phyloP scores from a whole-genome alignment of 1,284 basidiomycete species.

The Ceraceosorus guamensis region DNA sequence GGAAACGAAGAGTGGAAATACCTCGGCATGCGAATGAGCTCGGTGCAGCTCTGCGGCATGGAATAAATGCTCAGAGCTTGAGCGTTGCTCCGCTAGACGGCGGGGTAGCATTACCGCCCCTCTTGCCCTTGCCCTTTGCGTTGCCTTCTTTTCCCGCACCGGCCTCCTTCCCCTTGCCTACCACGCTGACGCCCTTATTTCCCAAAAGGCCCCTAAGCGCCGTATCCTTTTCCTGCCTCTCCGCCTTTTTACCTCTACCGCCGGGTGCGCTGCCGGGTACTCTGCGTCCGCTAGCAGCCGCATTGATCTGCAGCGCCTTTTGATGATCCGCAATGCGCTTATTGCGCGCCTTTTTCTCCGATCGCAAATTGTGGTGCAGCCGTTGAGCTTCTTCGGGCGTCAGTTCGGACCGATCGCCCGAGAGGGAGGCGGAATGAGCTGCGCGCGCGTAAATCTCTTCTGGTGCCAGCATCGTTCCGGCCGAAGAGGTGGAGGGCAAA shows the following conservation, averaged over 20 bases:
- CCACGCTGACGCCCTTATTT: slow-evolving; percentile 10
- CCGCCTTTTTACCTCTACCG: background rate
- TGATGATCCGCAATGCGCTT: slow-evolving; percentile 57
- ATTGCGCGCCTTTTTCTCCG: slow-evolving; percentile 63
- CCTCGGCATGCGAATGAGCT: too few species aligned
- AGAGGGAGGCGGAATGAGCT: slow-evolving; percentile 25
- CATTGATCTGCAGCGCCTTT: slow-evolving; percentile 63
- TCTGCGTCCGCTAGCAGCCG: slow-evolving; percentile 8
- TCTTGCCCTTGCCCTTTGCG: slow-evolving; percentile 11
- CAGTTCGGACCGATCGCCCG: slow-evolving; percentile 62
- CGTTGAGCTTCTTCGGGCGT: slow-evolving; percentile 74
- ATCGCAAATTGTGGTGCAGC: slow-evolving; percentile 53
- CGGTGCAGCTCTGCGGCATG: too few species aligned
- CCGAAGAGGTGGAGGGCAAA: slow-evolving; percentile 71
- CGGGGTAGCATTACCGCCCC: background rate
- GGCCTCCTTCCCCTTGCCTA: slow-evolving; percentile 2
- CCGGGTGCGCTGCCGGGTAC: background rate
- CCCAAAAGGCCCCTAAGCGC: slow-evolving; percentile 40
- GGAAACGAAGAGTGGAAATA: too few species aligned
- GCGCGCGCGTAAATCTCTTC: slow-evolving; percentile 65
- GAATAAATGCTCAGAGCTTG: too few species aligned
- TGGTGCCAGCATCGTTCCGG: slow-evolving; percentile 77
- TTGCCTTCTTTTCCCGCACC: slow-evolving; percentile 20
- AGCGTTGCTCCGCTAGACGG: too few species aligned
- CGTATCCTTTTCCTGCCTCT: slow-evolving; percentile 32